Percentiles rank a stretch among this genome's conserved stretches.
These are phyloP conservation scores for Podospora pseudocomata DNA, from an alignment of 495 filamentous ascomycete species.

Conservation along the genomic window DNA sequence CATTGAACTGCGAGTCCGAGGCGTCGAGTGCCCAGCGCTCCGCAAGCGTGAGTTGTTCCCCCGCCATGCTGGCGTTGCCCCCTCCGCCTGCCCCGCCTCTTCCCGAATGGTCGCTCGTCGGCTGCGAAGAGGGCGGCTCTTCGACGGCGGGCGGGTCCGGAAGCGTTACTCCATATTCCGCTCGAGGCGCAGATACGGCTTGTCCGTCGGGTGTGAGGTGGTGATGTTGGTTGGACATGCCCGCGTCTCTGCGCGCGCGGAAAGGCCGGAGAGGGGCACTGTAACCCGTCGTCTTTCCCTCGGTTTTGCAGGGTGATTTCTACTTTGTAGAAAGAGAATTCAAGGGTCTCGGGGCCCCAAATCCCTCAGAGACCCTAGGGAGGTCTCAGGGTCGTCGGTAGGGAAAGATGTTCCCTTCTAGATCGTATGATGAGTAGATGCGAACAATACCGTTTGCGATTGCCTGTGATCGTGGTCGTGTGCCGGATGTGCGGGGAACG, in stretches of 20 bases:
- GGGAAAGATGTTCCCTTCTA: neutral
- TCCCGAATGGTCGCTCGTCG: constrained; percentile 6
- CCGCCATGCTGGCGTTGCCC: constrained; percentile 29
- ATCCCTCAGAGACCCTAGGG: constrained; percentile 2
- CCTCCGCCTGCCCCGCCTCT: constrained; percentile 10
- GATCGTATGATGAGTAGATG: neutral
- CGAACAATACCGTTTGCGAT: neutral
- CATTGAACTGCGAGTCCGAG: constrained; percentile 51
- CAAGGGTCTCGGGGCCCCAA: neutral
- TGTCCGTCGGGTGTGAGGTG: constrained; percentile 35
- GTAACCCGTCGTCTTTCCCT: neutral
- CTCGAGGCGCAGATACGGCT: constrained; percentile 28
- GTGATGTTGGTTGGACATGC: constrained; percentile 48
- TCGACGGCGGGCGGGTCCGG: constrained; percentile 11
- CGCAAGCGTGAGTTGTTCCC: constrained; percentile 48
- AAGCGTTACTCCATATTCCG: constrained; percentile 43
- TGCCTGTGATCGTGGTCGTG: neutral
- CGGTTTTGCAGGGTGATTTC: neutral
- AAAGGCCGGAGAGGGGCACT: constrained; percentile 18
- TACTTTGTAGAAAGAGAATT: neutral
- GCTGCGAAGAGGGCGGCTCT: constrained; percentile 10
- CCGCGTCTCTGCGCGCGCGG: constrained; percentile 19
- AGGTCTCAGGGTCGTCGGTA: neutral
- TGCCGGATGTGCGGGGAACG: neutral
- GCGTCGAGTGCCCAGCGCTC: constrained; percentile 52